Percentiles rank a stretch among this genome's conserved stretches.
phyloP scores from a whole-genome alignment of 2,329 filamentous ascomycete genomes.

The Lasiodiplodia theobromae region DNA sequence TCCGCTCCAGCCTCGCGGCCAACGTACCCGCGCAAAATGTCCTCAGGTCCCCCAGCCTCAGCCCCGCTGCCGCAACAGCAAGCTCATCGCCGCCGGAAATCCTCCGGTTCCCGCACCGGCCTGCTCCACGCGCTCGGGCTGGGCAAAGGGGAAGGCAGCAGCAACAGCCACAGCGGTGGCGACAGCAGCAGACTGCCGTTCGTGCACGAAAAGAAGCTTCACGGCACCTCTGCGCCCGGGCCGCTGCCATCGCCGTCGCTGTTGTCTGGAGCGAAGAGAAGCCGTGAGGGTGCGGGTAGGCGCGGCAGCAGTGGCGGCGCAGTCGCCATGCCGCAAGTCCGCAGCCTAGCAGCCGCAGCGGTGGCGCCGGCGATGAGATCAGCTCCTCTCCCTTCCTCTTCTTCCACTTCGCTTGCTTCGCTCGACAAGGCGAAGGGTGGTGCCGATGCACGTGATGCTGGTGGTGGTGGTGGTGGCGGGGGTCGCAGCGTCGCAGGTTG shows the following conservation, averaged over 20 bases:
- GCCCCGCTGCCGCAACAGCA: not conserved
- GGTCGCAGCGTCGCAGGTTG: not conserved
- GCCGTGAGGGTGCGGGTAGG: not conserved
- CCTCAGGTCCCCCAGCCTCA: not conserved
- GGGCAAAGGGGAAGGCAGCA: not conserved
- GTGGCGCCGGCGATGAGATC: not conserved
- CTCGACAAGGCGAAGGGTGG: not conserved
- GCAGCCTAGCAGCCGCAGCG: not conserved
- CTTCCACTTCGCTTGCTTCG: not conserved
- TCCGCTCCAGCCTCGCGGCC: not conserved
- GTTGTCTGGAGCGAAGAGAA: not conserved
- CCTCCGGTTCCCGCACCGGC: not conserved
- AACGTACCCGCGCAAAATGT: not conserved
- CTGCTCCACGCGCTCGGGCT: slow-evolving; percentile 1
- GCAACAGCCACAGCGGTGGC: too few relatives aligned
- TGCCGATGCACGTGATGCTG: too few relatives aligned
- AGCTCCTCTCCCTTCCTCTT: not conserved
- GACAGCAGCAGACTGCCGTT: not conserved
- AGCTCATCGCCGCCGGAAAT: not conserved
- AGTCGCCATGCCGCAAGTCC: not conserved
- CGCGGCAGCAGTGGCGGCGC: not conserved
- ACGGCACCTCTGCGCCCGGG: not conserved
- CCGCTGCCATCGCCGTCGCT: not conserved
- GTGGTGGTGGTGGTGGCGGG: not conserved
- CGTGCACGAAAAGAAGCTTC: not conserved